Percentiles rank a stretch among this genome's conserved stretches.
These are phyloP conservation scores for Leucocoprinus birnbaumii DNA, from an alignment of 768 basidiomycete species.

Conservation along the genomic window DNA sequence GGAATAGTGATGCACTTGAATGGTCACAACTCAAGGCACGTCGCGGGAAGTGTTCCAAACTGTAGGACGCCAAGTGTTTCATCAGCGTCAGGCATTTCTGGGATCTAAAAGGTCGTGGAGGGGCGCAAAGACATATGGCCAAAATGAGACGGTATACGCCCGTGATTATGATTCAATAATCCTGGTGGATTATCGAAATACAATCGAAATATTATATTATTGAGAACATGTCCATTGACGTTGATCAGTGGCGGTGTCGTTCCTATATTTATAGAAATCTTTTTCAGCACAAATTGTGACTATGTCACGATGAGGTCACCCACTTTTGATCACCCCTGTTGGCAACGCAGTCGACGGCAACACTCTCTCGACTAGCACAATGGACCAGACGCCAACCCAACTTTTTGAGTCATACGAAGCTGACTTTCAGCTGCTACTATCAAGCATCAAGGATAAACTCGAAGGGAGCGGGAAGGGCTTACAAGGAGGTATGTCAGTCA, in stretches of 20 bases:
- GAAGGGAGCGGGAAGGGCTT: conserved; percentile 65
- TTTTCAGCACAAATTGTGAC: neutral
- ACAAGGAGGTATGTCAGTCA: conserved; percentile 54
- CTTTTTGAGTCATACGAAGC: conserved; percentile 82
- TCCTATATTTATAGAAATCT: neutral
- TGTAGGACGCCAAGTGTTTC: conserved; percentile 21
- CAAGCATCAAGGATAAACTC: conserved; percentile 70
- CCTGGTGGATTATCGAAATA: too few relatives aligned
- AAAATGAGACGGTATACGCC: too few relatives aligned
- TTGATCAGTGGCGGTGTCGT: too few relatives aligned
- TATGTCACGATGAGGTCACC: conserved; percentile 7
- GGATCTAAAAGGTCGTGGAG: too few relatives aligned
- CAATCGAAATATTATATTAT: too few relatives aligned
- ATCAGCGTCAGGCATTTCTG: too few relatives aligned
- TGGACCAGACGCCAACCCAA: conserved; percentile 70
- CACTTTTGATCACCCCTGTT: neutral
- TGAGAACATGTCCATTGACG: too few relatives aligned
- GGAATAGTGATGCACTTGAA: conserved; percentile 21
- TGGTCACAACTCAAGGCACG: conserved; percentile 23
- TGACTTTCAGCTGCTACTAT: conserved; percentile 75
- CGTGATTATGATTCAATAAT: too few relatives aligned
- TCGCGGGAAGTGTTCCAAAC: conserved; percentile 19
- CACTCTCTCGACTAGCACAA: conserved; percentile 21
- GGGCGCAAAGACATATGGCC: too few relatives aligned
- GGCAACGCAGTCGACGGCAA: neutral